Conservation (phyloP, 148 eudicot species). For the Agrostemma githago region DNA sequence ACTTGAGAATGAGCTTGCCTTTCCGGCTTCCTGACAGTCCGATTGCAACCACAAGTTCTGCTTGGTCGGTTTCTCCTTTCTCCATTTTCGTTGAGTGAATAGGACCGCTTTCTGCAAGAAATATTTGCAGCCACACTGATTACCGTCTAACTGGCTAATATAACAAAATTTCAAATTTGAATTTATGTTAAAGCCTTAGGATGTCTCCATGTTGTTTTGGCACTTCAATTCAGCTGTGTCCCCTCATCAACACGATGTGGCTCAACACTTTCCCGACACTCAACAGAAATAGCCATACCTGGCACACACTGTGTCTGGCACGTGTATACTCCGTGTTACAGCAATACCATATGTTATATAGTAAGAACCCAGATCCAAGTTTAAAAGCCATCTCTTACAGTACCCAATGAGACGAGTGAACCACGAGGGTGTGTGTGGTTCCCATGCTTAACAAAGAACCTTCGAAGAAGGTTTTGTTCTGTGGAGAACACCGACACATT, state of each 20-base stretch:
- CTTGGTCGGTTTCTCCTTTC: conserved; percentile 11
- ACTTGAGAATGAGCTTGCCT: conserved; percentile 53
- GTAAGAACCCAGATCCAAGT: background rate
- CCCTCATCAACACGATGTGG: background rate
- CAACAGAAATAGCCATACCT: background rate
- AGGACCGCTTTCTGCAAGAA: background rate
- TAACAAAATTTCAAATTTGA: background rate
- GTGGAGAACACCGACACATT: background rate
- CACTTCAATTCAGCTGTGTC: background rate
- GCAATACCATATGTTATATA: background rate
- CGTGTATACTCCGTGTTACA: background rate
- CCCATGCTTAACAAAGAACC: background rate
- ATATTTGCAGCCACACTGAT: background rate
- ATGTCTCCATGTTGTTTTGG: background rate
- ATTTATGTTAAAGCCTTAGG: background rate
- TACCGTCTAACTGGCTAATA: background rate
- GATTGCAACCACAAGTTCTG: conserved; percentile 20
- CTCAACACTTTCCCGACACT: background rate
- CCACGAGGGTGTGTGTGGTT: background rate
- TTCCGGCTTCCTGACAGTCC: conserved; percentile 46
- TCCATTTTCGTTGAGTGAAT: conserved; percentile 17
- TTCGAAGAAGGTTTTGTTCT: background rate
- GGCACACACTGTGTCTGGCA: background rate
- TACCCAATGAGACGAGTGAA: background rate
- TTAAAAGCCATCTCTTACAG: background rate